A percentile compares a stretch with the other conserved stretches of the same genome.
phyloP scores from a whole-genome alignment of 768 basidiomycete genomes.

The Dendrothele bispora region DNA sequence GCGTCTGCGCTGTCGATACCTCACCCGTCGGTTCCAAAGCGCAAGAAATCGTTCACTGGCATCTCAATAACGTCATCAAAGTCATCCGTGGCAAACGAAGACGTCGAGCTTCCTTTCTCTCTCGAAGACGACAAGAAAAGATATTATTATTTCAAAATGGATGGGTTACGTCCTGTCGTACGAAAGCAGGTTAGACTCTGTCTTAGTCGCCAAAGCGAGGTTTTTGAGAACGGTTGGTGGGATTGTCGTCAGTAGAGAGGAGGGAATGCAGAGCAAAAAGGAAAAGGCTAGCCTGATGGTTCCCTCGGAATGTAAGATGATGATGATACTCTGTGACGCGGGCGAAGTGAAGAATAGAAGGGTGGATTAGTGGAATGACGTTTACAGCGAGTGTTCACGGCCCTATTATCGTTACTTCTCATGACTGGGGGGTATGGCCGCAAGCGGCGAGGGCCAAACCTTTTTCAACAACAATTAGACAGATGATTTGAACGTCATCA shows the following conservation, averaged over 20 bases:
- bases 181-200: slow-evolving; percentile 97
- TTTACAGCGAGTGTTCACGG: slow-evolving; percentile 71
- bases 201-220: slow-evolving; percentile 86
- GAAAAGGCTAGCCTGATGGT: too few relatives aligned
- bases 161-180: slow-evolving; percentile 93
- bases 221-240: slow-evolving; percentile 73
- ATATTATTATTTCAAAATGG: slow-evolving; percentile 96
- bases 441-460: too few relatives aligned
- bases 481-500: too few relatives aligned
- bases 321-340: slow-evolving; percentile 78
- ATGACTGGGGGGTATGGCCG: too few relatives aligned
- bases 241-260: slow-evolving; percentile 91
- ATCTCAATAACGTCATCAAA: slow-evolving; percentile 69
- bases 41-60: slow-evolving; percentile 75
- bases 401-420: too few relatives aligned
- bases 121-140: slow-evolving; percentile 64
- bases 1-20: slow-evolving; percentile 90
- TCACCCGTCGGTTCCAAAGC: slow-evolving; percentile 80
- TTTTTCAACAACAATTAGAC: too few relatives aligned
- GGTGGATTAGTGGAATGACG: slow-evolving; percentile 84
- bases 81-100: slow-evolving; percentile 89
- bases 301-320: slow-evolving; percentile 83
- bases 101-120: slow-evolving; percentile 76
- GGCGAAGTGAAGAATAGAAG: slow-evolving; percentile 73
- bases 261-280: too few relatives aligned